Evolutionary conservation across 345 rosid species (phyloP).

Genomic region (Rhodamnia rubescens): DNA sequence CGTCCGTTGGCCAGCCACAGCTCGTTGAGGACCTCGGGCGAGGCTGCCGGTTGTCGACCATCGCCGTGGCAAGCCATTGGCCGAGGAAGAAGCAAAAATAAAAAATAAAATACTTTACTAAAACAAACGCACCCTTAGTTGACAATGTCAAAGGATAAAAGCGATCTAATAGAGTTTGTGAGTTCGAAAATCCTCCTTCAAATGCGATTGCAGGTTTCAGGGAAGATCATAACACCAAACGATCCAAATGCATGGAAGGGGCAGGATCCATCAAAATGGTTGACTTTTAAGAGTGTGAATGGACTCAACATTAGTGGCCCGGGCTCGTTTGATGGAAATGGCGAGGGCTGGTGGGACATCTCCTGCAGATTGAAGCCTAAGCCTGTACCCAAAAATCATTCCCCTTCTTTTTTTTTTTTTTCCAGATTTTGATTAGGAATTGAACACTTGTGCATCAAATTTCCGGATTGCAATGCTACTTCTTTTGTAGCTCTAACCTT

Average conservation of each 20-base stretch:
- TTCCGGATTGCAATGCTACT: background rate
- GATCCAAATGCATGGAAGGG: background rate
- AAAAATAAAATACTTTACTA: too few species aligned
- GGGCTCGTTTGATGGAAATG: background rate
- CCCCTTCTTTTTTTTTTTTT: background rate
- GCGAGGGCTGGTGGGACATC: background rate
- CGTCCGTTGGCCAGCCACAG: too few species aligned
- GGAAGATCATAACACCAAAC: background rate
- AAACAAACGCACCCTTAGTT: background rate
- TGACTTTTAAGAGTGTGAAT: background rate
- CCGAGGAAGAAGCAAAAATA: too few species aligned
- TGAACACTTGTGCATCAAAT: too few species aligned
- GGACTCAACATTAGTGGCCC: background rate
- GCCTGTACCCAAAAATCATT: background rate
- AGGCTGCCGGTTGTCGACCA: too few species aligned
- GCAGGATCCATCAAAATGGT: background rate
- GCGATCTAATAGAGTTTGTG: background rate
- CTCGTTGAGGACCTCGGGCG: too few species aligned
- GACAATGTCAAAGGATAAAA: too few species aligned
- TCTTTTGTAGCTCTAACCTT: background rate
- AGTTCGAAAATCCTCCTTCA: background rate
- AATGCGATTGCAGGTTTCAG: background rate
- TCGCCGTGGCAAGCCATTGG: too few species aligned
- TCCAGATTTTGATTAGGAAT: background rate
- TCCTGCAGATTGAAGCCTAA: background rate